Evolutionary conservation across 345 rosid genomes (phyloP), one percentile per base, ranked within the genome.

Genomic region (Eucalyptus curtisii): DNA sequence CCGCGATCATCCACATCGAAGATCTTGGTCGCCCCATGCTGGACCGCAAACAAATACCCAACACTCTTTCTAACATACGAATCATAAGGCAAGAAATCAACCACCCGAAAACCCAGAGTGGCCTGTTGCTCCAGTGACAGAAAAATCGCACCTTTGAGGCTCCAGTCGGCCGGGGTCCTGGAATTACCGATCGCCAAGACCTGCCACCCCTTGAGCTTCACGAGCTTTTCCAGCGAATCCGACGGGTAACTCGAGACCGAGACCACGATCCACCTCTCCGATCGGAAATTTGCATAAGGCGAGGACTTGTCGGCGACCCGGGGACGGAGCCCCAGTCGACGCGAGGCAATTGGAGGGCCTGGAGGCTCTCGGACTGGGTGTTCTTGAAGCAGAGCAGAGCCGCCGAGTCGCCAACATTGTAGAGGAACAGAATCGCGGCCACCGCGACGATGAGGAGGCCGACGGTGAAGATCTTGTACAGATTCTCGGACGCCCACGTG

Each of bases 11-110:
- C 99, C 7, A 96, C 94, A 85, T 98, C 99, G 19, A 95, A 97
- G 91, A 98, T 97, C 93, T 95, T 97, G 92, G 95, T 97, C 1
- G 98, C 99, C 79, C 99, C 99, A 19, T 98, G 99, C 87, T 98
- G 99, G 87, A 98, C 95, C 8, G 99, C 99, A 49, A 97, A 98
- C 93, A 98, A 92, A 89, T 98, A 98, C 86, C 99, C 99, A 6
- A 96, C 96, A 88, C 90, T 96, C 90, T 98, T 98, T 92, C 99
- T 91, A 79, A 98, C 95, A 86, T 91, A 95, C n/a, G 99, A 96
- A 91, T 95, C 96, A 86, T 94, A 97, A n/a, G 99, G 99, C 94
- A 98, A 89, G 91, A 89, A 96, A 91, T 95, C 97, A 76, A 94
- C 89, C 37, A 97, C 94, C 33, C 96, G 93, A 89, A 92, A 98